Percentiles rank a stretch among this genome's conserved stretches.
Evolutionary conservation across 2,329 filamentous ascomycete genomes (phyloP).

Genomic region (Xylariaceae sp.): DNA sequence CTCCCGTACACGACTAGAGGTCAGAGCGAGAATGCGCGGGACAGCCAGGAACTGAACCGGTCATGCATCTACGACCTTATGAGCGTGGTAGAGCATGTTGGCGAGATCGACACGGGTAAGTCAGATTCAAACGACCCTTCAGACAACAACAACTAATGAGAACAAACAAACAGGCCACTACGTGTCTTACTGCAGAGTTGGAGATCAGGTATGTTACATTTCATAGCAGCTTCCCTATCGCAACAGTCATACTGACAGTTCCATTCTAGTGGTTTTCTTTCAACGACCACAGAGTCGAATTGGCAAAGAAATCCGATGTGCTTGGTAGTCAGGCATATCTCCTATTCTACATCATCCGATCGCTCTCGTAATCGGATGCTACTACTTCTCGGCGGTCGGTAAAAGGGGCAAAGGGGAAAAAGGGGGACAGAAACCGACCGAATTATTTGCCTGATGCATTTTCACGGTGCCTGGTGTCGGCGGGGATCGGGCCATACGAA

Average conservation of each 20-base stretch:
- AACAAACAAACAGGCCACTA: slow-evolving; percentile 59
- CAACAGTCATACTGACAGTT: slow-evolving; percentile 3
- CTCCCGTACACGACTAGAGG: slow-evolving; percentile 76
- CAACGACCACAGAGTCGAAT: slow-evolving; percentile 87
- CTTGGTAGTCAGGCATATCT: slow-evolving; percentile 82
- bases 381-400: not conserved
- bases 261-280: slow-evolving; percentile 78
- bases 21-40: slow-evolving; percentile 44
- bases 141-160: not conserved
- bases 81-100: slow-evolving; percentile 87
- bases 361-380: slow-evolving; percentile 28
- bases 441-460: slow-evolving; percentile 22
- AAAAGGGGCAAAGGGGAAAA: too few relatives aligned
- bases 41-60: slow-evolving; percentile 51
- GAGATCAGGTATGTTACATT: slow-evolving; percentile 53
- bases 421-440: not conserved
- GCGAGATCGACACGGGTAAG: slow-evolving; percentile 75
- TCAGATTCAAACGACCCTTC: not conserved
- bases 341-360: slow-evolving; percentile 75
- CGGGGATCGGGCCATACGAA: slow-evolving; percentile 7
- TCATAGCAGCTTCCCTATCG: not conserved
- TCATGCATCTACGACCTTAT: slow-evolving; percentile 80
- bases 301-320: slow-evolving; percentile 79
- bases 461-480: slow-evolving; percentile 23
- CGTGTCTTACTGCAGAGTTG: slow-evolving; percentile 79